Percentiles rank a stretch among this genome's conserved stretches.
Conservation (phyloP, 2,329 filamentous ascomycete species). For the Teratosphaeria destructans region DNA sequence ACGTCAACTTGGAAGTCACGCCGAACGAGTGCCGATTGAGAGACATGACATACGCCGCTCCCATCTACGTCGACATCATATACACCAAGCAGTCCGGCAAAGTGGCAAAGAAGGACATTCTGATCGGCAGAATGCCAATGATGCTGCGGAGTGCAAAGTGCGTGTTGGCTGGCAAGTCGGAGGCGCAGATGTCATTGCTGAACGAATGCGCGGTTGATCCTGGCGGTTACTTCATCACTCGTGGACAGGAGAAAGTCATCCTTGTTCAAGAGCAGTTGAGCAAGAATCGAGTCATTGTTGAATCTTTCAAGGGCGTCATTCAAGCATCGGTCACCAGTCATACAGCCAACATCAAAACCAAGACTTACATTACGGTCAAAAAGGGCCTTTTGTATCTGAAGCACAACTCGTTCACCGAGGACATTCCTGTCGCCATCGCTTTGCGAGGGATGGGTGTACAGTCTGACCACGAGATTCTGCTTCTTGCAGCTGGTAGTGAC, state of each 20-base stretch:
- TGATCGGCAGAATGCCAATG: conserved; percentile 83
- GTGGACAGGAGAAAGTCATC: conserved; percentile 97
- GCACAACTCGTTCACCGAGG: conserved; percentile 87
- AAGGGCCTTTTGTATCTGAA: conserved; percentile 83
- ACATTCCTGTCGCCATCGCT: conserved; percentile 88
- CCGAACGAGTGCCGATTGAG: conserved; percentile 94
- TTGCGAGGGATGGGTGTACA: conserved; percentile 89
- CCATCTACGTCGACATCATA: conserved; percentile 83
- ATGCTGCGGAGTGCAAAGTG: conserved; percentile 97
- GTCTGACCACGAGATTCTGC: conserved; percentile 88
- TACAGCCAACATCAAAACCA: conserved; percentile 94
- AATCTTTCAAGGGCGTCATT: conserved; percentile 88
- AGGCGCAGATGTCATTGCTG: conserved; percentile 79
- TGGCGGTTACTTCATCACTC: conserved; percentile 95
- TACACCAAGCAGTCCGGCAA: conserved; percentile 74
- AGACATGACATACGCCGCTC: conserved; percentile 96
- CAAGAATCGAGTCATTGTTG: conserved; percentile 98
- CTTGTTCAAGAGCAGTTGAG: conserved; percentile 96
- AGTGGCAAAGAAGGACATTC: conserved; percentile 61
- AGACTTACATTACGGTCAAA: conserved; percentile 90
- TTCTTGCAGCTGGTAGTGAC: conserved; percentile 80
- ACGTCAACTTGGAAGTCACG: conserved; percentile 58
- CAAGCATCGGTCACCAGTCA: conserved; percentile 96
- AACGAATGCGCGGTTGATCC: conserved; percentile 95
- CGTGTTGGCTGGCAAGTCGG: conserved; percentile 70